Percentiles rank a stretch among this genome's conserved stretches.
phyloP scores from a whole-genome alignment of 306 rosid genomes.

The Calophaca sinica region DNA sequence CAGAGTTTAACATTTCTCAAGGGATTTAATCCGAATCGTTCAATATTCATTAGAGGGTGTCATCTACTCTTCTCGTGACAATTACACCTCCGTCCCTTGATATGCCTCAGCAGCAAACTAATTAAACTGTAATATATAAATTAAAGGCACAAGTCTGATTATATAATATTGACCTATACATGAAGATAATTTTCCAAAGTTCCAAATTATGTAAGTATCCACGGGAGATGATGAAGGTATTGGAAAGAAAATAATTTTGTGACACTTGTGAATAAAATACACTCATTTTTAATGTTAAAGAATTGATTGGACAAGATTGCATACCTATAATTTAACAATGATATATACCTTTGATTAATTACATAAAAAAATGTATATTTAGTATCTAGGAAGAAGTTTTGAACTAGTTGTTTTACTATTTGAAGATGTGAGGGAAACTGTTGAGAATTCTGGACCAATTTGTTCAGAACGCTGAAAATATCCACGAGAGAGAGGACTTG shows the following conservation, averaged over 20 bases:
- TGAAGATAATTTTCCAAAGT: conserved; percentile 9
- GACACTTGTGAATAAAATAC: conserved; percentile 30
- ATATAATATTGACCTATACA: not conserved
- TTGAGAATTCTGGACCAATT: conserved; percentile 80
- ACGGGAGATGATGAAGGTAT: conserved; percentile 4
- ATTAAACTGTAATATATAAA: no score
- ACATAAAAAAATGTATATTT: conserved; percentile 52
- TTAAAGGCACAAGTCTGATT: no score
- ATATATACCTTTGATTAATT: conserved; percentile 74
- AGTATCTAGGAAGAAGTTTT: conserved; percentile 63
- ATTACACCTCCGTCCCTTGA: no score
- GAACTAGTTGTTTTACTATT: conserved; percentile 61
- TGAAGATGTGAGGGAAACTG: conserved; percentile 83
- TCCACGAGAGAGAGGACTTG: conserved; percentile 50
- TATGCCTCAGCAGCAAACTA: no score
- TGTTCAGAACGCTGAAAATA: conserved; percentile 63
- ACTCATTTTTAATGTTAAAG: conserved; percentile 54
- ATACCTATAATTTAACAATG: conserved; percentile 54
- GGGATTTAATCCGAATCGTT: no score
- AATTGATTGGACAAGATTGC: conserved; percentile 68
- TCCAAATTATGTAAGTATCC: conserved; percentile 15
- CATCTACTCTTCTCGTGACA: no score
- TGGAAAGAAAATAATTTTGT: conserved; percentile 16
- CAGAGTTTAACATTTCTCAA: no score
- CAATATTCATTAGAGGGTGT: no score